Conservation (phyloP, 805 yeast genomes). For the Yarrowia phangngaensis region DNA sequence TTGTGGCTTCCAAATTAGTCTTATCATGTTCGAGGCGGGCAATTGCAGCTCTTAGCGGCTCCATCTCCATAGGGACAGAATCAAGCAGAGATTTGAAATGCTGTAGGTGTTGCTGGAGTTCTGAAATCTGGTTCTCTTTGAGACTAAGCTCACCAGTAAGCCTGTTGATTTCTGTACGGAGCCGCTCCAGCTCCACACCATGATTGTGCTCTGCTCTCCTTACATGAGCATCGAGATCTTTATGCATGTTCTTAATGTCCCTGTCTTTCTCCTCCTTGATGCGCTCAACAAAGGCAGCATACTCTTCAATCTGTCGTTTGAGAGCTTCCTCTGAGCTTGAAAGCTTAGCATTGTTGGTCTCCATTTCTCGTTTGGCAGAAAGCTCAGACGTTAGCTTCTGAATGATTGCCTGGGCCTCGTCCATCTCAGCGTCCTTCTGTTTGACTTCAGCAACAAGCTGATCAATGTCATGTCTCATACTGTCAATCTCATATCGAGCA, state of each 20-base stretch:
- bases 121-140: constrained; percentile 2
- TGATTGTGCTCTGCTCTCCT: constrained; percentile 9
- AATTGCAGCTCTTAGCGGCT: constrained; percentile 8
- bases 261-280: constrained; percentile 21
- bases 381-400: constrained; percentile 16
- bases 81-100: neutral
- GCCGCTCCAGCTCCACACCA: constrained; percentile 12
- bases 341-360: neutral
- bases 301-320: constrained; percentile 18
- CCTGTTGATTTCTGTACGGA: neutral
- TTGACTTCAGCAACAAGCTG: constrained; percentile 12
- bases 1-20: constrained; percentile 2
- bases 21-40: constrained; percentile 22
- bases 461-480: constrained; percentile 12
- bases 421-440: constrained; percentile 16
- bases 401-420: constrained; percentile 10
- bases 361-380: constrained; percentile 17
- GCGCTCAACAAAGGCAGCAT: neutral
- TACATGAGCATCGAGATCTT: constrained; percentile 13
- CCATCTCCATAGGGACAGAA: constrained; percentile 20
- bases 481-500: constrained; percentile 4
- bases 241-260: constrained; percentile 16
- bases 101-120: neutral
- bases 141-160: neutral
- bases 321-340: constrained; percentile 12